Conservation (phyloP, 2,329 filamentous ascomycete species). For the Aureobasidium uvarum region DNA sequence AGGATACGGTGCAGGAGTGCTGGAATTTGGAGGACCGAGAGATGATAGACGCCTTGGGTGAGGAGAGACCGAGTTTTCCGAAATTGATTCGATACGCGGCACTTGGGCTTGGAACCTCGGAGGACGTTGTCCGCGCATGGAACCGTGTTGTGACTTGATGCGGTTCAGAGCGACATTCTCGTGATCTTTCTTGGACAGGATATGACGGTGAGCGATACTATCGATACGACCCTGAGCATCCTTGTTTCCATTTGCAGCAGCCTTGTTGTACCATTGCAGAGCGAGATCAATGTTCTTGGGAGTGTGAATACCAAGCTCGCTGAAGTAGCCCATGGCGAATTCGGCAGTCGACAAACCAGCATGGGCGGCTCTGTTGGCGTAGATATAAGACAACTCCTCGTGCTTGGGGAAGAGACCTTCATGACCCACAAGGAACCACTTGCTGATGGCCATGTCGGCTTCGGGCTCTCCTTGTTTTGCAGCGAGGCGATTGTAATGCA, state of each 20-base stretch:
- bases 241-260: conserved; percentile 85
- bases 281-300: conserved; percentile 80
- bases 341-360: conserved; percentile 84
- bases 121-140: conserved; percentile 50
- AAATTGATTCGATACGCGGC: conserved; percentile 42
- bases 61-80: conserved; percentile 43
- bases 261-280: conserved; percentile 83
- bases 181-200: conserved; percentile 82
- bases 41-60: conserved; percentile 37
- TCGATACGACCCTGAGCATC: conserved; percentile 82
- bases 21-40: conserved; percentile 25
- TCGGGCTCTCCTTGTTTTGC: conserved; percentile 90
- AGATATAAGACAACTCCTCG: conserved; percentile 87
- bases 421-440: conserved; percentile 97
- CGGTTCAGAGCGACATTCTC: conserved; percentile 84
- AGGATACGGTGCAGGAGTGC: conserved; percentile 36
- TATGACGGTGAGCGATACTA: conserved; percentile 74
- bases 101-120: conserved; percentile 43
- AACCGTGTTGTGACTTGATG: conserved; percentile 64
- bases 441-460: conserved; percentile 92
- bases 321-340: conserved; percentile 96
- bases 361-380: conserved; percentile 81
- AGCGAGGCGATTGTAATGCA: conserved; percentile 94
- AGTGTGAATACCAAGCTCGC: conserved; percentile 92
- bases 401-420: conserved; percentile 93